Evolutionary conservation across 306 rosid genomes (phyloP).

Genomic region (Canavalia ensiformis): DNA sequence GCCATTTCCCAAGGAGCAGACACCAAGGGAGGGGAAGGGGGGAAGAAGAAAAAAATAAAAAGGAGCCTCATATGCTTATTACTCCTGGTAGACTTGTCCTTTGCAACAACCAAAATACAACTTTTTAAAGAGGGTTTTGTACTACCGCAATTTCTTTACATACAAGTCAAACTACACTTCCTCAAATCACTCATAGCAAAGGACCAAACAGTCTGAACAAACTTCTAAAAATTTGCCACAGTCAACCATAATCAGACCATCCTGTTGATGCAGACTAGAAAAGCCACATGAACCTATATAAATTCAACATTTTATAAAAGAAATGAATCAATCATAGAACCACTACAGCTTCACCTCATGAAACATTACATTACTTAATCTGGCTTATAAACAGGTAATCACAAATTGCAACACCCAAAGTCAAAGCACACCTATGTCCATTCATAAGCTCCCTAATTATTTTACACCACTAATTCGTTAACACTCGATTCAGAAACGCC

Average conservation of each 20-base stretch:
- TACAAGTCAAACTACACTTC: conserved; percentile 41
- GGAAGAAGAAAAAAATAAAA: background rate
- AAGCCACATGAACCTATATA: conserved; percentile 14
- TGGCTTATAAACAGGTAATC: conserved; percentile 12
- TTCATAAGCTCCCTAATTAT: conserved; percentile 19
- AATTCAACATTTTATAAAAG: conserved; percentile 24
- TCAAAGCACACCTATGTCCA: conserved; percentile 35
- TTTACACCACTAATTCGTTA: conserved; percentile 15
- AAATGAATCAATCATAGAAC: conserved; percentile 8
- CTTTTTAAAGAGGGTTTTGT: background rate
- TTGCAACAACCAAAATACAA: conserved; percentile 13
- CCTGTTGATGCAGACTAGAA: background rate
- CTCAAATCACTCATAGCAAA: conserved; percentile 29
- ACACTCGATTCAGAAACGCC: conserved; percentile 1
- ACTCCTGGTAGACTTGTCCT: background rate
- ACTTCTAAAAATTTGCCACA: conserved; percentile 16
- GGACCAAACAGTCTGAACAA: conserved; percentile 22
- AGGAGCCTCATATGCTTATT: background rate
- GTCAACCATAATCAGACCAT: conserved; percentile 4
- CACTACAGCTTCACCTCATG: background rate
- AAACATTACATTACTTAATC: conserved; percentile 14
- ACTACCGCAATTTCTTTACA: conserved; percentile 13
- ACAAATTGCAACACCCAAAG: background rate
- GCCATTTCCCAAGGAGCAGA: background rate
- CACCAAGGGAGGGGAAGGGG: background rate